Percentiles rank a stretch among this genome's conserved stretches.
phyloP scores from a whole-genome alignment of 2,329 filamentous ascomycete genomes.

The Ophiostoma pallidulum region DNA sequence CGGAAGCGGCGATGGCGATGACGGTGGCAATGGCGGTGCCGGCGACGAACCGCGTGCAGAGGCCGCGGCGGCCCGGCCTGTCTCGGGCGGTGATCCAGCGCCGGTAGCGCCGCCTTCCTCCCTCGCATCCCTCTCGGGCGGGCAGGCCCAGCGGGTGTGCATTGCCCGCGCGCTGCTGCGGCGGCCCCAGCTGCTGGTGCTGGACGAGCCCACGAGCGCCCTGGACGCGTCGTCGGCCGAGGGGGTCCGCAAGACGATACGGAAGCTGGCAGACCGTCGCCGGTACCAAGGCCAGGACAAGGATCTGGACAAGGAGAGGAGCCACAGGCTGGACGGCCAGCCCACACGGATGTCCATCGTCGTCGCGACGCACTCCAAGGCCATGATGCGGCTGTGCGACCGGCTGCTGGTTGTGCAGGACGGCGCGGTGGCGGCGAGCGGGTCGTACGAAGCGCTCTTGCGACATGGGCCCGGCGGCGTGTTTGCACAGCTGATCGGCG shows the following conservation, averaged over 20 bases:
- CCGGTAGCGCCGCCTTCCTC: neutral
- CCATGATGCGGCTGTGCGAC: conserved; percentile 81
- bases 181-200: conserved; percentile 59
- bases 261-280: neutral
- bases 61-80: no score
- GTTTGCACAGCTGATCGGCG: conserved; percentile 40
- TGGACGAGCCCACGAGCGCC: conserved; percentile 81
- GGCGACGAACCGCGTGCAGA: no score
- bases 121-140: conserved; percentile 57
- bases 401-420: conserved; percentile 64
- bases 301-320: neutral
- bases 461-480: conserved; percentile 23
- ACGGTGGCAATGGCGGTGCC: neutral
- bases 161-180: conserved; percentile 73
- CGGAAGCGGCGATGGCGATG: conserved; percentile 40
- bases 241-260: conserved; percentile 41
- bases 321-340: no score
- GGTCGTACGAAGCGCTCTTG: conserved; percentile 52
- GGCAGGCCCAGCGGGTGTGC: conserved; percentile 71
- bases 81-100: no score
- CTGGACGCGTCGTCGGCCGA: conserved; percentile 62
- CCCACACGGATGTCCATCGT: conserved; percentile 72
- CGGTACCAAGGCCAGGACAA: no score
- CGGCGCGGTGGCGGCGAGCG: conserved; percentile 56
- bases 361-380: conserved; percentile 68